phyloP scores from a whole-genome alignment of 345 rosid species.

The Ricinus communis region DNA sequence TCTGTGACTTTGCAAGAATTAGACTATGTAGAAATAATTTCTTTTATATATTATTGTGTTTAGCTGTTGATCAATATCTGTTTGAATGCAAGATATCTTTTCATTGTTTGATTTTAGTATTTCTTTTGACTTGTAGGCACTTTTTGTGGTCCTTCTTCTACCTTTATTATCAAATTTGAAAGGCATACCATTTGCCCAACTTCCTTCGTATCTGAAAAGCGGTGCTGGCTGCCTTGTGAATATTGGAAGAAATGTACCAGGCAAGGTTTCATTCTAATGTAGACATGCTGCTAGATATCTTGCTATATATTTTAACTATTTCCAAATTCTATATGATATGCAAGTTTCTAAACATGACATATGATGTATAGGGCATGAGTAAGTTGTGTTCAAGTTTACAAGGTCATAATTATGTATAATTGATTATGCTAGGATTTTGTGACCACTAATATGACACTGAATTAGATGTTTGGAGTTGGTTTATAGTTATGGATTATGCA shows the following conservation, averaged over 20 bases:
- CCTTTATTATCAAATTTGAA: constrained; percentile 79
- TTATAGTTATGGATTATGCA: neutral
- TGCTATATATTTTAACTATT: neutral
- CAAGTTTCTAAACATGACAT: neutral
- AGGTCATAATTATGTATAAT: no score
- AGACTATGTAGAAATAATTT: no score
- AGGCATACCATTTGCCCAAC: constrained; percentile 69
- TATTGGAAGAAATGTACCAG: constrained; percentile 48
- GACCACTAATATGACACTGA: no score
- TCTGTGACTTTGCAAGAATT: no score
- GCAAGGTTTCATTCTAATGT: constrained; percentile 36
- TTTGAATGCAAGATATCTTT: neutral
- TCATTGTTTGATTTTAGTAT: constrained; percentile 11
- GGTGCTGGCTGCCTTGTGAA: constrained; percentile 87
- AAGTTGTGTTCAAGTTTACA: neutral
- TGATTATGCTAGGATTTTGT: neutral
- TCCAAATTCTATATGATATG: neutral
- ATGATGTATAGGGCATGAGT: neutral
- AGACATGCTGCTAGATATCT: neutral
- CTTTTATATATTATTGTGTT: neutral
- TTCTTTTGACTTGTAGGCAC: constrained; percentile 54
- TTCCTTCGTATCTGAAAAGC: constrained; percentile 64
- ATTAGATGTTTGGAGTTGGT: neutral
- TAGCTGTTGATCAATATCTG: constrained; percentile 1
- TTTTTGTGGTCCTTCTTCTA: constrained; percentile 68